Base-by-base conservation (phyloP, 257 asterid species). In the Verbena officinalis region DNA sequence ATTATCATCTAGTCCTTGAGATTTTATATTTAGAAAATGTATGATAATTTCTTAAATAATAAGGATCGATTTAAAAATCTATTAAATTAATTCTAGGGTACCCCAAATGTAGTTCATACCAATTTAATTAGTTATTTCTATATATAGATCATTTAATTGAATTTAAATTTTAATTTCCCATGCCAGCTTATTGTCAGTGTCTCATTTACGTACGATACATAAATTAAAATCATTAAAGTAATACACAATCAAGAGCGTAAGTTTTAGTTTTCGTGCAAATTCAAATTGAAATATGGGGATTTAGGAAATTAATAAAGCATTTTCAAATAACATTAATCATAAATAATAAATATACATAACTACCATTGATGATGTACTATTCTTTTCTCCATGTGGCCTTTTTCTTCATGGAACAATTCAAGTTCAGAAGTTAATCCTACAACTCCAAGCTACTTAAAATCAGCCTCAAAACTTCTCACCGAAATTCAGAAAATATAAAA, bases 201-300 rank as follows among this genome's bases (percentile, higher is more conserved):
- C 30, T 36, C 50, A 50, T 40, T 65, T n/a, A 59, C 36, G 34
- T 50, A 44, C 40, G 22, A n/a, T n/a, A n/a, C n/a, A 51, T 46
- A 31, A 53, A 54, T 2, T 27, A 2, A 27, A 27, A 27, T 7
- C 40, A 4, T 52, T 43, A 15, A 38, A 21, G 67, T 46, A 74
- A 30, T 63, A 43, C 20, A 54, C 59, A 51, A 63, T 74, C 51
- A 74, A 21, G 67, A 10, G 62, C 48, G 8, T 54, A 43, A 49
- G 33, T 3, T 4, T 43, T 68, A 55, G 15, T 45, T 23, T 54
- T 15, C 11, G 20, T 15, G 38, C 49, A 43, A 73, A 73, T 73
- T 73, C 67, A 21, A 59, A 59, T 34, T n/a, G 21, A 42, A 42
- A 42, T 27, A 27, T 27, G 33, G n/a, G n/a, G n/a, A n/a, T n/a